Percentiles rank a stretch among this genome's conserved stretches.
phyloP scores from a whole-genome alignment of 306 rosid genomes.

The Gastrolobium bilobum region DNA sequence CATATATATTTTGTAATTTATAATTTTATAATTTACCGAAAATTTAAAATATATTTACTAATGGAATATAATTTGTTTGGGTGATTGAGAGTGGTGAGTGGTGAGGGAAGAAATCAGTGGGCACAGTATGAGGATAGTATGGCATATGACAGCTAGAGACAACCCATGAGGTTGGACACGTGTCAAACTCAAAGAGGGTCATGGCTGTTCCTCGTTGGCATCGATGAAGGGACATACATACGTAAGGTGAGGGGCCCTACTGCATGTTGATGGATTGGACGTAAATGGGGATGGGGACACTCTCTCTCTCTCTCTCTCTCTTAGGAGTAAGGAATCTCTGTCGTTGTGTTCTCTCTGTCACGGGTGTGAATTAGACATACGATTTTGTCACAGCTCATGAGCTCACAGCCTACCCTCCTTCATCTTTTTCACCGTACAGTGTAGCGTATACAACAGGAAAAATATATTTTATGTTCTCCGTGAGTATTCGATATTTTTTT shows the following conservation, averaged over 20 bases:
- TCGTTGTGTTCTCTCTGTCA: slow-evolving; percentile 52
- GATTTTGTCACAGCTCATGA: neutral
- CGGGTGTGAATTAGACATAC: neutral
- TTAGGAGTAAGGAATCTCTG: slow-evolving; percentile 63
- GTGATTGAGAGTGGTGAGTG: no score
- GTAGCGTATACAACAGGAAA: no score
- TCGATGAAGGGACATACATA: slow-evolving; percentile 27
- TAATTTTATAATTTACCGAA: no score
- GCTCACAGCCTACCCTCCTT: no score
- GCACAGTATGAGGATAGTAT: no score
- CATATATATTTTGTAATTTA: no score
- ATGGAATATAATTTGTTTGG: no score
- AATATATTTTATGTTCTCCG: no score
- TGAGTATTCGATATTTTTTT: no score
- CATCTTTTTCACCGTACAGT: no score
- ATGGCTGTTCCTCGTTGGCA: neutral
- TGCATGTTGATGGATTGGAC: slow-evolving; percentile 19
- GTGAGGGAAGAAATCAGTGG: no score
- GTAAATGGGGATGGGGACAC: slow-evolving; percentile 31
- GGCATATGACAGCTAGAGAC: slow-evolving; percentile 53
- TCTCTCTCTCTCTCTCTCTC: slow-evolving; percentile 14
- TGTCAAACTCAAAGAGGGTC: slow-evolving; percentile 20
- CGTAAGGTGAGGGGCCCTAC: slow-evolving; percentile 35
- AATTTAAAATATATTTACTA: no score
- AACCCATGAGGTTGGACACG: slow-evolving; percentile 32